phyloP scores from a whole-genome alignment of 1,284 basidiomycete species.

The Microbotryum intermedium region DNA sequence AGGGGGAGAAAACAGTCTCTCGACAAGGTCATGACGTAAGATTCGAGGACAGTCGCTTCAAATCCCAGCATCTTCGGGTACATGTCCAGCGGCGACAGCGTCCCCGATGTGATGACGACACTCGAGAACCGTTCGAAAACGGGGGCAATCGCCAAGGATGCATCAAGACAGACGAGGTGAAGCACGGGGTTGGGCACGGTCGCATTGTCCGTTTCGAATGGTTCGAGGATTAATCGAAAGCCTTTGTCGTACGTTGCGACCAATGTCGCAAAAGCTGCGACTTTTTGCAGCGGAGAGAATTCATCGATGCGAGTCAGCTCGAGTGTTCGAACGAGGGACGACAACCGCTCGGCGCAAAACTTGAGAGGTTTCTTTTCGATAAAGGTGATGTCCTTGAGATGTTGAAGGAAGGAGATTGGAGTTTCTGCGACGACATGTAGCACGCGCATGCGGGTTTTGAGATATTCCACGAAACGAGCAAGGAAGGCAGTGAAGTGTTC shows the following conservation, averaged over 20 bases:
- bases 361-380: slow-evolving; percentile 92
- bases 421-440: slow-evolving; percentile 99
- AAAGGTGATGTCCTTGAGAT: slow-evolving; percentile 97
- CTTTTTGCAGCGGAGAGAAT: slow-evolving; percentile 82
- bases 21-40: slow-evolving; percentile 95
- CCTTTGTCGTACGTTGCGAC: slow-evolving; percentile 99
- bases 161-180: slow-evolving; percentile 96
- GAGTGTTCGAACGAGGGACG: slow-evolving; percentile 86
- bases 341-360: slow-evolving; percentile 95
- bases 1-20: slow-evolving; percentile 96
- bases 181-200: slow-evolving; percentile 99
- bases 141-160: slow-evolving; percentile 92
- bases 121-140: slow-evolving; percentile 97
- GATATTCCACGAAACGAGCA: slow-evolving; percentile 95
- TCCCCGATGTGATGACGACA: slow-evolving; percentile 97
- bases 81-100: slow-evolving; percentile 98
- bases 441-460: slow-evolving; percentile 99
- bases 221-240: slow-evolving; percentile 93
- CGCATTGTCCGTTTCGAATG: slow-evolving; percentile 96
- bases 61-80: slow-evolving; percentile 99
- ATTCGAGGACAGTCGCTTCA: slow-evolving; percentile 92
- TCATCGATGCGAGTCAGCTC: slow-evolving; percentile 88
- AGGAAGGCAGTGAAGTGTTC: slow-evolving; percentile 99
- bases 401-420: slow-evolving; percentile 93
- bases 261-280: slow-evolving; percentile 90